Evolutionary conservation across 1,139 yeast species (phyloP).

Genomic region (Kluyveromyces sp.): DNA sequence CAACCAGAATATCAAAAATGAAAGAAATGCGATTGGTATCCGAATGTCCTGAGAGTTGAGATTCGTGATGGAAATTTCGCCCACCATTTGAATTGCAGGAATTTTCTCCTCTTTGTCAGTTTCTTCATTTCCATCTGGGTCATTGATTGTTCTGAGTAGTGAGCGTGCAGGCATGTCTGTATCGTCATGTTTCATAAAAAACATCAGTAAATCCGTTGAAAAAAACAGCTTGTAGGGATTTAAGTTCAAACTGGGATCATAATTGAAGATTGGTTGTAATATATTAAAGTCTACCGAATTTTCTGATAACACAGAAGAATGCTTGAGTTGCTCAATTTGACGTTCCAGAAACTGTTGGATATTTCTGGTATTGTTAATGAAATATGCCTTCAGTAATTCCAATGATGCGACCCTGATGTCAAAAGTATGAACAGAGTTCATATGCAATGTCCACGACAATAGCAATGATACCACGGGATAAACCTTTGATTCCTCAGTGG

Average conservation of each 20-base stretch:
- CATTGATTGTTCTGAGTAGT: constrained; percentile 46
- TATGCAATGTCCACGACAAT: constrained; percentile 70
- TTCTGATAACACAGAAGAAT: constrained; percentile 4
- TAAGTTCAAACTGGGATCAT: constrained; percentile 64
- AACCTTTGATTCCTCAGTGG: constrained; percentile 19
- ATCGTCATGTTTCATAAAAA: constrained; percentile 49
- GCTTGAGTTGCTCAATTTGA: constrained; percentile 47
- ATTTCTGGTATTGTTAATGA: constrained; percentile 58
- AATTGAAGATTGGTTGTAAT: constrained; percentile 64
- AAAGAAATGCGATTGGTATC: constrained; percentile 69
- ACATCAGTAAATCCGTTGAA: constrained; percentile 60
- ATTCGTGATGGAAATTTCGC: constrained; percentile 67
- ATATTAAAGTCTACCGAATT: constrained; percentile 37
- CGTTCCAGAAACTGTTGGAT: constrained; percentile 54
- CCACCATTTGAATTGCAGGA: constrained; percentile 68
- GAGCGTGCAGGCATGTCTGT: constrained; percentile 29
- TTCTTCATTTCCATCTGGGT: constrained; percentile 54
- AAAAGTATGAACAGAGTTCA: constrained; percentile 78
- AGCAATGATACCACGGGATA: constrained; percentile 69
- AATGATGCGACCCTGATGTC: constrained; percentile 72
- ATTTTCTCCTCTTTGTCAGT: constrained; percentile 60
- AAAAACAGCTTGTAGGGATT: constrained; percentile 91
- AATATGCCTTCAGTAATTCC: constrained; percentile 58
- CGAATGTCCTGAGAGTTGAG: constrained; percentile 64
- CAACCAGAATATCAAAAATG: constrained; percentile 69